Conservation (phyloP, 306 rosid species). For the Aeschynomene evenia region DNA sequence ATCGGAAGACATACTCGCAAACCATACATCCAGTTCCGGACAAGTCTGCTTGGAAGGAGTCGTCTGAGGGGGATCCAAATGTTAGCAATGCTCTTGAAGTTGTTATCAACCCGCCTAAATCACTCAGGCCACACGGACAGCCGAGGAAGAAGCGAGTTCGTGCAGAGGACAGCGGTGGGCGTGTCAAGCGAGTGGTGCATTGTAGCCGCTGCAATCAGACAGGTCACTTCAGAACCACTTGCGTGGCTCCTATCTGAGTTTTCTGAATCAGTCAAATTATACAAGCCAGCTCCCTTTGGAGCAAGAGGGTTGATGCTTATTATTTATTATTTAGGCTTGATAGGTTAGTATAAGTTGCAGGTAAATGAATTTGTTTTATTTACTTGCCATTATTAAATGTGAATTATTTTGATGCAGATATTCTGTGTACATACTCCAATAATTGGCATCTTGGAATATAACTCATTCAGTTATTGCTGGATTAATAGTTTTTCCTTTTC, state of each 20-base stretch:
- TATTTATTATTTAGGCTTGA: constrained; percentile 34
- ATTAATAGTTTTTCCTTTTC: too few species aligned
- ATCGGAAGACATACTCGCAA: constrained; percentile 81
- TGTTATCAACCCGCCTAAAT: constrained; percentile 70
- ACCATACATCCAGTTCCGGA: constrained; percentile 92
- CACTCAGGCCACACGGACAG: constrained; percentile 77
- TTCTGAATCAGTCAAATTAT: too few species aligned
- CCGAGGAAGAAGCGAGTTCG: constrained; percentile 85
- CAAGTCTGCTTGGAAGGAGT: constrained; percentile 75
- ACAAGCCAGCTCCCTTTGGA: too few species aligned
- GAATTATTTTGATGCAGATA: constrained; percentile 36
- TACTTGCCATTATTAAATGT: constrained; percentile 36
- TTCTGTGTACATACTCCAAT: constrained; percentile 38
- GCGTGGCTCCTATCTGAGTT: constrained; percentile 73
- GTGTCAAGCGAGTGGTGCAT: constrained; percentile 79
- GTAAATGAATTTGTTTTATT: constrained; percentile 36
- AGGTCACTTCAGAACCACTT: constrained; percentile 88
- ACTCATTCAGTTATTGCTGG: too few species aligned
- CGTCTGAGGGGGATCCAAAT: constrained; percentile 56
- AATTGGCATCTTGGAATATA: too few species aligned
- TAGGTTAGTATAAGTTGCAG: constrained; percentile 39
- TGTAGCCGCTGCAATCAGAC: constrained; percentile 93
- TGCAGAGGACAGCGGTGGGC: constrained; percentile 86
- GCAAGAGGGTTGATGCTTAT: constrained; percentile 28
- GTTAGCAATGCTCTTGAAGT: constrained; percentile 42